Percentiles rank a stretch among this genome's conserved stretches.
phyloP scores from a whole-genome alignment of 2,329 filamentous ascomycete species.

The Curvularia eragrostidis region DNA sequence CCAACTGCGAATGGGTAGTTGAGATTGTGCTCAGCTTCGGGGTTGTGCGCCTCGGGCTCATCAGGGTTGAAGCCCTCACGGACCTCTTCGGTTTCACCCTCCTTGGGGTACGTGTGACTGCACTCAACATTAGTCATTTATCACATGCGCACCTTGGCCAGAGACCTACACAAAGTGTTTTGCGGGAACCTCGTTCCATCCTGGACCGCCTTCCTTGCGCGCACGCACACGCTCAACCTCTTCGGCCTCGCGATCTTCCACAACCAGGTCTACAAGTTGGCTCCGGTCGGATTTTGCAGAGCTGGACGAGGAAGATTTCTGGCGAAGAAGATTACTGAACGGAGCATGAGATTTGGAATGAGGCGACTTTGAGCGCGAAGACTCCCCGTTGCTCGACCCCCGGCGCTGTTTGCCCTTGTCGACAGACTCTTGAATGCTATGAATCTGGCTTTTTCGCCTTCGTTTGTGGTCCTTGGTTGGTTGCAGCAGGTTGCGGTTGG shows the following conservation, averaged over 20 bases:
- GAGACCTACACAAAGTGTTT: constrained; percentile 62
- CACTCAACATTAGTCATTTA: constrained; percentile 12
- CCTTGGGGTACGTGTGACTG: constrained; percentile 57
- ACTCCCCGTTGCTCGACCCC: constrained; percentile 45
- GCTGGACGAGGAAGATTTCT: constrained; percentile 56
- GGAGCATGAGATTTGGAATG: constrained; percentile 44
- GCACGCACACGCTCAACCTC: constrained; percentile 67
- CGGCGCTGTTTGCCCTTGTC: constrained; percentile 54
- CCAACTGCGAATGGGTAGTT: constrained; percentile 54
- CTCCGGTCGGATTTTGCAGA: constrained; percentile 63
- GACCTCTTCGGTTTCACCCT: constrained; percentile 58
- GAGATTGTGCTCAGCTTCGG: constrained; percentile 54
- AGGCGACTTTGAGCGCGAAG: constrained; percentile 46
- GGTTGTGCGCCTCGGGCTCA: constrained; percentile 51
- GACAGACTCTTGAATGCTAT: constrained; percentile 51
- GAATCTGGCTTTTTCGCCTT: constrained; percentile 57
- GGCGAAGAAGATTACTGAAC: constrained; percentile 51
- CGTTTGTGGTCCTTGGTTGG: constrained; percentile 58
- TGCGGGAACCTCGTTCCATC: constrained; percentile 63
- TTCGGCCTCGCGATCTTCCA: constrained; percentile 69
- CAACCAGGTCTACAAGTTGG: constrained; percentile 71
- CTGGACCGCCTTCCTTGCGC: constrained; percentile 67
- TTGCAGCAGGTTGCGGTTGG: constrained; percentile 62
- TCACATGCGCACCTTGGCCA: neutral
- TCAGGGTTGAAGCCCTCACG: constrained; percentile 63